Evolutionary conservation across 108 stramenopile species (phyloP).

Genomic region (Cyclotella baltica): DNA sequence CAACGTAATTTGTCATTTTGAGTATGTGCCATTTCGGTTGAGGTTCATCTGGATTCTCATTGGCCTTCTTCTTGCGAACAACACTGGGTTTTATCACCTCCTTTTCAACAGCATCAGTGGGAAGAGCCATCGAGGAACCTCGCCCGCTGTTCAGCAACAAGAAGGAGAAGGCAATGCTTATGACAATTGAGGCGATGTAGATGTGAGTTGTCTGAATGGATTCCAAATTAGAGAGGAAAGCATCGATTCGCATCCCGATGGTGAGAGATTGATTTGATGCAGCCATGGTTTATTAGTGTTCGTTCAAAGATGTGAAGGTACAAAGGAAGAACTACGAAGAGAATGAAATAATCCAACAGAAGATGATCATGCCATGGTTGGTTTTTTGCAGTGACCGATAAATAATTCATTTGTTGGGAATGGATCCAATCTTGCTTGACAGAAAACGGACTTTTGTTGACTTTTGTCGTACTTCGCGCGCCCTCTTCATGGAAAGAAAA

Average conservation of each 20-base stretch:
- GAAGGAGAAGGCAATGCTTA: conserved; percentile 65
- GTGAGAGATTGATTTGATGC: conserved; percentile 19
- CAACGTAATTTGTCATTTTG: conserved; percentile 70
- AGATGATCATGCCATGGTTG: too few species aligned
- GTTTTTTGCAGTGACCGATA: too few species aligned
- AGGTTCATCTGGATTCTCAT: conserved; percentile 33
- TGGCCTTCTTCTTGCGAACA: conserved; percentile 24
- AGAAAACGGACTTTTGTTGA: too few species aligned
- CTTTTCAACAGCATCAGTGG: conserved; percentile 7
- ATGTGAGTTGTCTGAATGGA: conserved; percentile 64
- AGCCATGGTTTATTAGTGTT: background rate
- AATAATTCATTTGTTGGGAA: too few species aligned
- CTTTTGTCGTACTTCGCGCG: too few species aligned
- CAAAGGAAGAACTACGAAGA: too few species aligned
- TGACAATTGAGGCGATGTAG: conserved; percentile 69
- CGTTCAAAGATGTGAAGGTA: too few species aligned
- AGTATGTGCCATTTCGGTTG: conserved; percentile 87
- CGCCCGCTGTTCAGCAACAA: conserved; percentile 65
- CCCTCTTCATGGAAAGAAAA: too few species aligned
- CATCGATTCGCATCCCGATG: conserved; percentile 55
- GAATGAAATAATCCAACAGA: too few species aligned
- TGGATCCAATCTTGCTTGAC: too few species aligned
- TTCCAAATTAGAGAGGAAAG: conserved; percentile 57
- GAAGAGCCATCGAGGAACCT: conserved; percentile 29
- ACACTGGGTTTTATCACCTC: conserved; percentile 7